Evolutionary conservation across 495 filamentous ascomycete genomes (phyloP), one percentile per base, ranked within the genome.

Genomic region (Talaromyces liani): DNA sequence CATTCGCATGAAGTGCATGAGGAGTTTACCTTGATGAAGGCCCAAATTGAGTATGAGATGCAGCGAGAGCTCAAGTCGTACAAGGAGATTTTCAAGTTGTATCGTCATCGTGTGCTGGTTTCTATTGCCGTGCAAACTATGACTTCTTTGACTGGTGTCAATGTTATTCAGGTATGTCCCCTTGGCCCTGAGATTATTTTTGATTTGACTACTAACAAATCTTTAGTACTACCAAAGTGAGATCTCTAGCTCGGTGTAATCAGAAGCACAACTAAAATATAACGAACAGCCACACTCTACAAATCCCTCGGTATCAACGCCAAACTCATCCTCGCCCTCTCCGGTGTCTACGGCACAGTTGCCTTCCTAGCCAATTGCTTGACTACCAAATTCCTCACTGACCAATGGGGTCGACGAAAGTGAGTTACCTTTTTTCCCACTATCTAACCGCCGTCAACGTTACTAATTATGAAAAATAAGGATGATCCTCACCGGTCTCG

Each of bases 41-140:
- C 75, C 2, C 83, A 85, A 70, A 86, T 86, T 65, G 80, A 86
- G 68, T 86, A 82, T 70, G 84, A 86, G 70, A 84, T 81, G 78
- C 71, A 80, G 63, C 71, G 84, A 22, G 82, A 85, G 68, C 74
- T 84, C 65, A 80, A 71, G 25, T 79, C 81, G 18, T 82, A 78
- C 54, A 67, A 67, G 33, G 84, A 85, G 67, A 79, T 85, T 54
- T 85, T 81, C 51, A 74, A 66, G 55, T 45, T 84, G 22, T 86
- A 80, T 63, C 71, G 80, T 25, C 80, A 77, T 58, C 74, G 84
- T 18, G 81, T 78, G 10, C 59, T 84, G 53, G 82, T 84, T 66
- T 83, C 79, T 6, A 81, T 86, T 68, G 77, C 78, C 2, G 82
- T 83, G 20, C 84, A 86, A 71, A 84, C 82, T 3, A 84, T 85